phyloP scores from a whole-genome alignment of 148 eudicot species.

The Fagopyrum esculentum region DNA sequence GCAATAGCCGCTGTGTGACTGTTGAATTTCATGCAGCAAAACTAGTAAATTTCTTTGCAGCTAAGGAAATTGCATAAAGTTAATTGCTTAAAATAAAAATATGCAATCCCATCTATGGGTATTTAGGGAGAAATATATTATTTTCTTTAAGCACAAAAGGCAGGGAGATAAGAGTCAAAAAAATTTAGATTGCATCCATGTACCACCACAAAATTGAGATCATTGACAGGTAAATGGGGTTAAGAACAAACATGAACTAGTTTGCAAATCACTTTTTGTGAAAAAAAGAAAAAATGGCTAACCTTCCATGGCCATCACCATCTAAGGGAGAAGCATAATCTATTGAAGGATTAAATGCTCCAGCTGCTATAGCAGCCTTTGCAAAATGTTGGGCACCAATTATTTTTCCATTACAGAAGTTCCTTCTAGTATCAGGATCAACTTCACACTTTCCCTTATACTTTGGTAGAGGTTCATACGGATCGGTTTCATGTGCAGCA shows the following conservation, averaged over 20 bases:
- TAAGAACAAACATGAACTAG: neutral
- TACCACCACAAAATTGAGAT: neutral
- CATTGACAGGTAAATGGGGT: neutral
- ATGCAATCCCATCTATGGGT: neutral
- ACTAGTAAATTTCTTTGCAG: neutral
- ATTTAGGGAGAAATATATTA: neutral
- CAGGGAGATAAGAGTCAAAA: neutral
- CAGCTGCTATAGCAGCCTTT: slow-evolving; percentile 88
- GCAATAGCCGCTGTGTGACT: slow-evolving; percentile 99
- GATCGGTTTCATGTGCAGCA: slow-evolving; percentile 51
- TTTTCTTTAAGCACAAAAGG: neutral
- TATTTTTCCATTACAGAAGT: slow-evolving; percentile 91
- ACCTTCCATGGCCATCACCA: slow-evolving; percentile 99
- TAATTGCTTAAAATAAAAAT: neutral
- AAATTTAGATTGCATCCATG: too few species aligned
- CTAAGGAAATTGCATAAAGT: neutral
- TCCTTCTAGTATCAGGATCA: slow-evolving; percentile 57
- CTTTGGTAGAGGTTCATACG: slow-evolving; percentile 75
- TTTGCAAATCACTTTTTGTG: neutral
- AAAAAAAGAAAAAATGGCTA: slow-evolving; percentile 16
- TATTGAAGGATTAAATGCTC: slow-evolving; percentile 72
- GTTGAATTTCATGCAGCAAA: slow-evolving; percentile 20
- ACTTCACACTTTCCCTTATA: slow-evolving; percentile 91
- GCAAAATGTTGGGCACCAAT: slow-evolving; percentile 99
- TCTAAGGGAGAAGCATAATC: slow-evolving; percentile 95